Base-by-base conservation (phyloP, 1,139 yeast species). In the Debaryomyces coudertii region DNA sequence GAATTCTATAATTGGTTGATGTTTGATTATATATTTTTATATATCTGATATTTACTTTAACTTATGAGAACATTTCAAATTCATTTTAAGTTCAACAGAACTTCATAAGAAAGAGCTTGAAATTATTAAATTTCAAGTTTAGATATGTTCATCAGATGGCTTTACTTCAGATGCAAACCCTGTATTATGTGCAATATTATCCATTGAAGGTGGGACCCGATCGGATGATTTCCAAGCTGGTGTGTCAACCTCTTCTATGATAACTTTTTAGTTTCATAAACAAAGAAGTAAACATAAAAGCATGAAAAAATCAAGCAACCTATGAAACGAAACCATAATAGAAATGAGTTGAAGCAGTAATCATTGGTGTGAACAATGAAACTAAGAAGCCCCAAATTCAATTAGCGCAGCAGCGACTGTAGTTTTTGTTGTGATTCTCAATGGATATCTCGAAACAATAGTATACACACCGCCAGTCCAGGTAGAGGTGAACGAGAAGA, bases 381-480 rank as follows among this genome's bases (percentile, higher is more conserved):
- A 87, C 85, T 48, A 83, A 77, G 71, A 87, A 88, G 56, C 90
- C 90, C 72, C 85, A 82, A 37, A 85, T 53, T 95, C 95, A 88
- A 69, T 87, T 88, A 18, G 87, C 82, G 87, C 87, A 40, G 82
- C 76, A 40, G 92, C 85, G 44, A 88, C 71, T 27, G 92, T 86
- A 49, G 90, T 89, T 71, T 86, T 85, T 22, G 90, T 79, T 68
- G 93, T 79, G 52, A 87, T 84, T 61, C 92, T 82, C 53, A 87
- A 74, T 39, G 96, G 90, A 88, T 40, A 86, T 75, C 66, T 89
- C 96, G 93, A 85, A 43, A 84, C 80, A 53, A 86, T 83, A 44
- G 87, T 87, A 78, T 82, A 89, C 34, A 85, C 85, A 56, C 83
- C 80, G 55, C 95, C 92, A 50, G 90, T 95, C 95, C 95, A 88